Evolutionary conservation across 2,329 filamentous ascomycete genomes (phyloP), one percentile per base, ranked within the genome.

Genomic region (Daldinia sp.): DNA sequence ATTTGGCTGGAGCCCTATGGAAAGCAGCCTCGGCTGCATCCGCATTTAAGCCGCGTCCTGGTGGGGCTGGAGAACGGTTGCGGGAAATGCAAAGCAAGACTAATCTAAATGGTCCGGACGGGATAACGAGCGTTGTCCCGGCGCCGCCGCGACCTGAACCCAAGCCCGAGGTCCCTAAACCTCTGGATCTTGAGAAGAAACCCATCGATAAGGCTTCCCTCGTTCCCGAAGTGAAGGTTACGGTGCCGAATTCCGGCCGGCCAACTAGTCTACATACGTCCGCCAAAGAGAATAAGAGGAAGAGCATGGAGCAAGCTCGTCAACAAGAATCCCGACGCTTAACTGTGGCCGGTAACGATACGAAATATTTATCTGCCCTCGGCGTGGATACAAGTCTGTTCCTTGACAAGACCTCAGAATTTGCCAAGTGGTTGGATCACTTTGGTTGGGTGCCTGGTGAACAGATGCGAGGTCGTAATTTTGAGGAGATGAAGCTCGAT

Each of bases 61-160:
- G 94, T 59, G 94, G 94, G 67, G 94, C 93, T 19, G 93, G 88
- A 52, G 93, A 96, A 64, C 89, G 91, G 52, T 80, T 96, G 54
- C 83, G 90, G 57, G 86, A 89, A 52, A 82, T 84, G 64, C 80
- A 83, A 32, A 84, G 87, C 58, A 81, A 80, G 66, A 48, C 87
- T 85, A 58, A 76, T 78, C 2, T 48, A n/a, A 86, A 90, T 21
- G 93, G 90, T 4, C 91, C 93, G 5, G 94, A 97, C 78, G 94
- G 94, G 2, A 96, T 97, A 67, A 96, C 90, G 10, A 87, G 90
- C 35, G 94, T 97, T 34, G 90, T 97, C 19, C 92, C 92, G 21
- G 91, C 93, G 3, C 93, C 94, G 1, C 85, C 81, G 11, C 80
- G 82, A 27, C 80, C 83, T 1, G 68, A 73, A 7, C 78, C 79